phyloP scores from a whole-genome alignment of 352 stramenopile species.

The Phytophthora boehmeriae region DNA sequence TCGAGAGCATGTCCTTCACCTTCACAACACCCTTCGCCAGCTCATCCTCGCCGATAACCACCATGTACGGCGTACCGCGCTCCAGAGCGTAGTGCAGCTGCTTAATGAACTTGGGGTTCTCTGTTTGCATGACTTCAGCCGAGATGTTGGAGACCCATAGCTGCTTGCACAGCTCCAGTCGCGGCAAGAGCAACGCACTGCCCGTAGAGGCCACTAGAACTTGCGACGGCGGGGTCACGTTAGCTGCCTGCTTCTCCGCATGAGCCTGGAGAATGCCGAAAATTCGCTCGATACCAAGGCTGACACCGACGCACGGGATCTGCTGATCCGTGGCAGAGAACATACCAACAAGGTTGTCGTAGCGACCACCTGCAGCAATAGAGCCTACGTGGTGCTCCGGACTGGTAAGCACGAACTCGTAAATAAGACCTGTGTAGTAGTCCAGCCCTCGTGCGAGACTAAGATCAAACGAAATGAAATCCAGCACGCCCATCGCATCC shows the following conservation, averaged over 20 bases:
- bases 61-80: conserved; percentile 96
- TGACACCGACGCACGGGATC: conserved; percentile 98
- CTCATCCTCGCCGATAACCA: conserved; percentile 97
- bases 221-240: conserved; percentile 61
- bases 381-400: conserved; percentile 93
- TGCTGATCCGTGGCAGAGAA: conserved; percentile 94
- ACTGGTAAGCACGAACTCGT: conserved; percentile 96
- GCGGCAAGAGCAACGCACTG: conserved; percentile 59
- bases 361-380: conserved; percentile 97
- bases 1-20: conserved; percentile 95
- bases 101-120: conserved; percentile 98
- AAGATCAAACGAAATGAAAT: conserved; percentile 96
- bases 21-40: conserved; percentile 94
- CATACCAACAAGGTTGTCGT: conserved; percentile 99
- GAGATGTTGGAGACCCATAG: conserved; percentile 93
- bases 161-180: conserved; percentile 81
- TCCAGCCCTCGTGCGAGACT: conserved; percentile 97
- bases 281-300: conserved; percentile 98
- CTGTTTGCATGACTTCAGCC: conserved; percentile 95
- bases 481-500: conserved; percentile 95
- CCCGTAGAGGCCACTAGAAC: conserved; percentile 95
- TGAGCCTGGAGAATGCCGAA: conserved; percentile 98
- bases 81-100: conserved; percentile 97
- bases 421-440: conserved; percentile 99
- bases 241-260: conserved; percentile 66